Evolutionary conservation across 495 filamentous ascomycete species (phyloP).

Genomic region (Daldinia decipiens): DNA sequence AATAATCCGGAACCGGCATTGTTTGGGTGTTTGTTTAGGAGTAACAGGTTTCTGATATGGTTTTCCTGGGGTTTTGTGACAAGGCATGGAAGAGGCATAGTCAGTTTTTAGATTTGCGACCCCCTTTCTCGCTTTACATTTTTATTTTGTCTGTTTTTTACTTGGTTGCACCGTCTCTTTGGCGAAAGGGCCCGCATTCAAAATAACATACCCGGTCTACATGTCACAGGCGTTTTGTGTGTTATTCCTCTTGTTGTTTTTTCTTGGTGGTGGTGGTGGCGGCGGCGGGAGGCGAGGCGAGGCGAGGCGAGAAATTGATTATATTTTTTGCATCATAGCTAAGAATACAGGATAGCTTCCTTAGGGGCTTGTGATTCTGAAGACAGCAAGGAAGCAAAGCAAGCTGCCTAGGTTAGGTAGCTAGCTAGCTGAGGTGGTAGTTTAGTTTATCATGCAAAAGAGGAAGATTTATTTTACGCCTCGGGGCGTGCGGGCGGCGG

Average conservation of each 20-base stretch:
- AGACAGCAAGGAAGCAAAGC: background rate
- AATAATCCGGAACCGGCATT: conserved; percentile 44
- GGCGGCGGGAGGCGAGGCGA: conserved; percentile 17
- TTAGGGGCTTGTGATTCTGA: conserved; percentile 17
- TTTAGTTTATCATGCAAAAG: conserved; percentile 8
- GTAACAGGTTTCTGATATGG: conserved; percentile 32
- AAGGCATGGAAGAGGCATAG: conserved; percentile 38
- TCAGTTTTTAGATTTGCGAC: conserved; percentile 33
- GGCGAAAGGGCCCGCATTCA: conserved; percentile 41
- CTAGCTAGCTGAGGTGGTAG: background rate
- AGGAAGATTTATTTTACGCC: conserved; percentile 24
- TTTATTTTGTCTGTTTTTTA: conserved; percentile 16
- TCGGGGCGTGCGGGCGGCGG: conserved; percentile 21
- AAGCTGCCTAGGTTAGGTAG: too few relatives aligned
- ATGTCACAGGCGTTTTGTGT: conserved; percentile 39
- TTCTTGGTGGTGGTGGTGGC: conserved; percentile 11
- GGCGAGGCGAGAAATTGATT: conserved; percentile 42
- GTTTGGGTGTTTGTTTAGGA: conserved; percentile 44
- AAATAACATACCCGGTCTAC: conserved; percentile 44
- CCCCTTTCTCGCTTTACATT: conserved; percentile 4
- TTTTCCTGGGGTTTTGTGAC: conserved; percentile 21
- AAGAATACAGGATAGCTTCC: conserved; percentile 38
- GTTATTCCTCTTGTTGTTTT: conserved; percentile 10
- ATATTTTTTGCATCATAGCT: conserved; percentile 38
- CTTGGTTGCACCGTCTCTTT: conserved; percentile 33